A percentile compares a stretch with the other conserved stretches of the same genome.
These are phyloP conservation scores for Acacia confusa DNA, from an alignment of 306 rosid species.

Conservation along the genomic window DNA sequence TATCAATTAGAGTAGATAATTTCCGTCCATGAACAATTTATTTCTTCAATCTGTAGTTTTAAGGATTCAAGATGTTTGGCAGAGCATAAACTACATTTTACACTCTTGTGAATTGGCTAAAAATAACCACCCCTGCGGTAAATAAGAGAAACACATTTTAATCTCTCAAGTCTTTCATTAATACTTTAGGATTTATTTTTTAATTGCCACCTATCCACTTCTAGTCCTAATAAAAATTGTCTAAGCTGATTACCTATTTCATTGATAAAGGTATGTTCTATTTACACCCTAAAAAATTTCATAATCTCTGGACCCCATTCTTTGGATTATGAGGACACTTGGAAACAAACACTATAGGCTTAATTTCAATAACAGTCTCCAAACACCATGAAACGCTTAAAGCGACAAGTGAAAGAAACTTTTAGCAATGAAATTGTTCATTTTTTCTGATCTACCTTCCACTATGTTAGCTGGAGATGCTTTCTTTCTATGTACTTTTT, in stretches of 20 bases:
- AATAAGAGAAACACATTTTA: not conserved
- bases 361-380: not conserved
- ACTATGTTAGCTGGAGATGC: not conserved
- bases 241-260: not conserved
- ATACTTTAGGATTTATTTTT: not conserved
- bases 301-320: not conserved
- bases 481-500: not conserved
- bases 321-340: not conserved
- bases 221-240: not conserved
- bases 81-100: not conserved
- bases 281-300: not conserved
- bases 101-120: not conserved
- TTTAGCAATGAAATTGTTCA: not conserved
- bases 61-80: not conserved
- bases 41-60: not conserved
- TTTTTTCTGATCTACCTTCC: not conserved
- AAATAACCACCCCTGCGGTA: not conserved
- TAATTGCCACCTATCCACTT: not conserved
- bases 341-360: not conserved
- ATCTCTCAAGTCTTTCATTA: not conserved
- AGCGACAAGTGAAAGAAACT: not conserved
- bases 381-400: not conserved
- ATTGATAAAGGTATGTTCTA: not conserved
- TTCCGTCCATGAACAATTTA: not conserved
- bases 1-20: conserved; percentile 5